Conservation (phyloP, 208 protist species). For the Leishmania martiniquensis region DNA sequence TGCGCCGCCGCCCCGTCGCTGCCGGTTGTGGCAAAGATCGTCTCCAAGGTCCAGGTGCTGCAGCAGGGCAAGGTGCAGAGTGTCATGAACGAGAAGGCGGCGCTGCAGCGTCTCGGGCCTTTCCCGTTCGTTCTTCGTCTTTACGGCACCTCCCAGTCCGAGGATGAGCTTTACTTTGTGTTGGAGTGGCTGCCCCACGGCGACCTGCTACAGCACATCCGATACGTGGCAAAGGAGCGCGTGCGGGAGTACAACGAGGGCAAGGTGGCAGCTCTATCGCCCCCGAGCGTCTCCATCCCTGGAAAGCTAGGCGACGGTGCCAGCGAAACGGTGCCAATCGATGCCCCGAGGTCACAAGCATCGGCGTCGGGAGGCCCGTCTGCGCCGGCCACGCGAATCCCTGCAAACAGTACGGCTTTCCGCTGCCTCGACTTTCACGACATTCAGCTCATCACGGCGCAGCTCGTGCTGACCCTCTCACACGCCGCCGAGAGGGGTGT, state of each 20-base stretch:
- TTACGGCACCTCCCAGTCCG: slow-evolving; percentile 86
- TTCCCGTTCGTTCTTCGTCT: slow-evolving; percentile 86
- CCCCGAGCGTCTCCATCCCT: neutral
- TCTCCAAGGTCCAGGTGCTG: slow-evolving; percentile 89
- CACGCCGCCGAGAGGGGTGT: slow-evolving; percentile 58
- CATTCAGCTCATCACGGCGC: slow-evolving; percentile 84
- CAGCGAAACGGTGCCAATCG: neutral
- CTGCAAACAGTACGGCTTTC: slow-evolving; percentile 26
- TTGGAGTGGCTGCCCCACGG: slow-evolving; percentile 94
- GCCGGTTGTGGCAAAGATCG: slow-evolving; percentile 84
- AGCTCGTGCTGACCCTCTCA: slow-evolving; percentile 70
- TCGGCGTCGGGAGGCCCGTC: neutral
- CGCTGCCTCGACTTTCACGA: slow-evolving; percentile 83
- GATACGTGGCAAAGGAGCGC: slow-evolving; percentile 37
- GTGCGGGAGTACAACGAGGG: slow-evolving; percentile 32
- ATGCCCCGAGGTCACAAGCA: neutral
- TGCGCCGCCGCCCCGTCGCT: slow-evolving; percentile 22
- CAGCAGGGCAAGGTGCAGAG: slow-evolving; percentile 84
- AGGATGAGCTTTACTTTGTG: slow-evolving; percentile 93
- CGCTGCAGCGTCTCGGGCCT: slow-evolving; percentile 60
- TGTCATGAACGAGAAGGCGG: slow-evolving; percentile 86
- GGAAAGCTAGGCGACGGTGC: neutral
- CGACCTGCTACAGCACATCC: slow-evolving; percentile 92
- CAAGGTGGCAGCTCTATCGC: neutral
- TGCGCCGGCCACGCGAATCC: slow-evolving; percentile 20